phyloP scores from a whole-genome alignment of 495 filamentous ascomycete species.

The Penicillium coffeae region DNA sequence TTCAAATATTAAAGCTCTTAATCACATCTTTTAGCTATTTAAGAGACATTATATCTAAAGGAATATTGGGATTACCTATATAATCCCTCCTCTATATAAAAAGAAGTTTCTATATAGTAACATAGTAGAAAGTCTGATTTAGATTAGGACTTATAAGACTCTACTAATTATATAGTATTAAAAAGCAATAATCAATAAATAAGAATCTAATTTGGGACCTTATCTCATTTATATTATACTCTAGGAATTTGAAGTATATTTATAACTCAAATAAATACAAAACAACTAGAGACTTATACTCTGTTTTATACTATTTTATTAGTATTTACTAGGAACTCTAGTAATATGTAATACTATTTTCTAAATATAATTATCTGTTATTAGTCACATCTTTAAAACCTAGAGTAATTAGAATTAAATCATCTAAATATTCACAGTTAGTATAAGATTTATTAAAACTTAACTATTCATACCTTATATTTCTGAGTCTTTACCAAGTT shows the following conservation, averaged over 20 bases:
- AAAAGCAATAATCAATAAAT: background rate
- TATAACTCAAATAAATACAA: background rate
- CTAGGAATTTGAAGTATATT: background rate
- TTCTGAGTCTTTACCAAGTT: too few relatives aligned
- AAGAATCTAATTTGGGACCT: background rate
- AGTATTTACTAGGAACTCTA: background rate
- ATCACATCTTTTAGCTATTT: background rate
- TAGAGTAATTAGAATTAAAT: too few relatives aligned
- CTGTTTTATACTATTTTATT: background rate
- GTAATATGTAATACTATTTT: background rate
- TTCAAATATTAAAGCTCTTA: too few relatives aligned
- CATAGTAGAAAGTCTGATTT: background rate
- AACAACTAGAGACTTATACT: background rate
- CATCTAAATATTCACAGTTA: too few relatives aligned
- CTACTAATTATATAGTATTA: background rate
- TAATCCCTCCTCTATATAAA: background rate
- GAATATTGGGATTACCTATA: background rate
- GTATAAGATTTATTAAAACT: too few relatives aligned
- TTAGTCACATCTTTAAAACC: background rate
- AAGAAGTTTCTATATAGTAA: background rate
- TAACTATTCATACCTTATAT: too few relatives aligned
- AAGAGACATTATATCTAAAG: background rate
- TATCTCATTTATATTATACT: background rate
- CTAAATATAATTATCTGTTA: background rate
- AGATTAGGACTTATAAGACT: background rate